Evolutionary conservation across 1,284 basidiomycete species (phyloP).

Genomic region (Lignosus rhinocerotis): DNA sequence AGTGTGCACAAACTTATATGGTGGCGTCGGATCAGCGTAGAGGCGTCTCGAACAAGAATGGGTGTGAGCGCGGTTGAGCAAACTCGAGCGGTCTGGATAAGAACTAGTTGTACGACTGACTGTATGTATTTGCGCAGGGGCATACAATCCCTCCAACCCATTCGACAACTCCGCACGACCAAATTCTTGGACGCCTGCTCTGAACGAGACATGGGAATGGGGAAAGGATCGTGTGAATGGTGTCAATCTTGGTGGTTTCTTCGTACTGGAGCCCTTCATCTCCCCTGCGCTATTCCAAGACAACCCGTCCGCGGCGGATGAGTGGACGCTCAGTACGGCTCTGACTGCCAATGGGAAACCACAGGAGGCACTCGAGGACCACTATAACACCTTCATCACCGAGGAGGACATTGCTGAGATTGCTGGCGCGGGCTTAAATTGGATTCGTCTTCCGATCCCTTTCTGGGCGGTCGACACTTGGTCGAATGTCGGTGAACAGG

Average conservation of each 20-base stretch:
- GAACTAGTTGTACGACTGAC: neutral
- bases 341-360: constrained; percentile 41
- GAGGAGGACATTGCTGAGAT: constrained; percentile 37
- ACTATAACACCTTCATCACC: constrained; percentile 58
- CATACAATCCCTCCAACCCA: constrained; percentile 56
- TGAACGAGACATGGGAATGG: constrained; percentile 72
- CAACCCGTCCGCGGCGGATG: constrained; percentile 56
- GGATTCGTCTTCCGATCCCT: constrained; percentile 74
- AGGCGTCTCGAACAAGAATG: too few relatives aligned
- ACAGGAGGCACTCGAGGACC: constrained; percentile 38
- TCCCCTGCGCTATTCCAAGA: constrained; percentile 75
- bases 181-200: constrained; percentile 64
- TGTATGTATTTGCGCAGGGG: constrained; percentile 34
- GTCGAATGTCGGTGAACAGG: constrained; percentile 38
- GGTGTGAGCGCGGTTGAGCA: neutral
- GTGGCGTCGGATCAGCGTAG: too few relatives aligned
- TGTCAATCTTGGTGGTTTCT: constrained; percentile 72
- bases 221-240: constrained; percentile 61
- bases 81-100: neutral
- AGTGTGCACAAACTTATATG: constrained; percentile 33
- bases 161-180: constrained; percentile 63
- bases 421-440: constrained; percentile 67
- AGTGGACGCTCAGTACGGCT: constrained; percentile 53
- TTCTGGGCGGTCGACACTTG: constrained; percentile 79
- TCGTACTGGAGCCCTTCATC: constrained; percentile 83